Conservation (phyloP, 2,329 filamentous ascomycete genomes). For the Cladosporium velox region DNA sequence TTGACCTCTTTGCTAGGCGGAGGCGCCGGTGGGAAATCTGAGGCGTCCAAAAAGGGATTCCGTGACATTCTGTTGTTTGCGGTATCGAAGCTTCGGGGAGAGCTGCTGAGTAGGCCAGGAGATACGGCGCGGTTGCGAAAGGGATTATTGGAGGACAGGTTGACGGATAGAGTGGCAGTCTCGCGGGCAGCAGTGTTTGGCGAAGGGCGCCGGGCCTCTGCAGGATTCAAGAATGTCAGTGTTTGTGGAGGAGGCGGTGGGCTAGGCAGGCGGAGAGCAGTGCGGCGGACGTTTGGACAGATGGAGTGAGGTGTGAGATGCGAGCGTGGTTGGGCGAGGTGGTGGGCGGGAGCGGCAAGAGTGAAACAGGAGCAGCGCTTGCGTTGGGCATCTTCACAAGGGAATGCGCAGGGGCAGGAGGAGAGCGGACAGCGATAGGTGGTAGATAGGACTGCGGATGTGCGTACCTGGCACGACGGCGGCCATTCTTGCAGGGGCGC, state of each 20-base stretch:
- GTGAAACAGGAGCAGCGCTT: constrained; percentile 23
- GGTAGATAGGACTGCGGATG: constrained; percentile 1
- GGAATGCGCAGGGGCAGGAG: constrained; percentile 18
- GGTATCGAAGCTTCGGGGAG: constrained; percentile 27
- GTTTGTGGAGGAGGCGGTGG: not conserved
- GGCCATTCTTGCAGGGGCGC: constrained; percentile 8
- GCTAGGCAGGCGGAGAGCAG: constrained; percentile 4
- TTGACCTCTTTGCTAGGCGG: constrained; percentile 30
- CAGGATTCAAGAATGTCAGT: constrained; percentile 12
- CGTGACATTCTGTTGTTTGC: constrained; percentile 56
- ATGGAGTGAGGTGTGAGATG: not conserved
- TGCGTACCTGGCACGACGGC: constrained; percentile 21
- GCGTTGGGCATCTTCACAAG: constrained; percentile 14
- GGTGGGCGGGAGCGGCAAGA: constrained; percentile 16
- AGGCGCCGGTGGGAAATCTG: constrained; percentile 26
- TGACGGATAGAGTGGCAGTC: constrained; percentile 57
- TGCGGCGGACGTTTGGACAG: not conserved
- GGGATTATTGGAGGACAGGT: constrained; percentile 75
- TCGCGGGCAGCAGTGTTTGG: constrained; percentile 48
- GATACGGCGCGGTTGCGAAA: constrained; percentile 73
- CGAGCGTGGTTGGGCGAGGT: constrained; percentile 6
- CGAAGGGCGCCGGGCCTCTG: constrained; percentile 29
- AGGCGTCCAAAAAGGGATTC: constrained; percentile 69
- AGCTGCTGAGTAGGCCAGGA: constrained; percentile 45
- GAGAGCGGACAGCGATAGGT: constrained; percentile 1